phyloP scores from a whole-genome alignment of 345 rosid genomes.

The Kandelia obovata region DNA sequence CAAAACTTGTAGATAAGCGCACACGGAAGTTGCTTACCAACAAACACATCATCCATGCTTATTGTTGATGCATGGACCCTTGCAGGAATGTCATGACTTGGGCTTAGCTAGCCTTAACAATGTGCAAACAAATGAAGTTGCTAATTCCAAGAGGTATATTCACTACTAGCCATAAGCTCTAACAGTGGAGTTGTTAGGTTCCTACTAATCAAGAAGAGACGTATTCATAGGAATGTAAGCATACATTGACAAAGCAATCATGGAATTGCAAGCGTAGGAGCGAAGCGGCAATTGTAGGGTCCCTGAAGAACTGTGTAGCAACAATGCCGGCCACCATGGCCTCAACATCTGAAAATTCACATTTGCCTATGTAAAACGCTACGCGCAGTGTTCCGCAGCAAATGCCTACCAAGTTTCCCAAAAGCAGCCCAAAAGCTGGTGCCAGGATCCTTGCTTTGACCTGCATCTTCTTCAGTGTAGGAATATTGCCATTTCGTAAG shows the following conservation, averaged over 20 bases:
- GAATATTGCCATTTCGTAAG: no score
- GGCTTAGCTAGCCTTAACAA: no score
- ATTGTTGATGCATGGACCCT: background rate
- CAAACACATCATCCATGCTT: conserved; percentile 10
- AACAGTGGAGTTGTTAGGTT: no score
- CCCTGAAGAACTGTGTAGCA: conserved; percentile 15
- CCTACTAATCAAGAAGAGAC: no score
- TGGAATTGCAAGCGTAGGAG: conserved; percentile 44
- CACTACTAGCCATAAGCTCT: no score
- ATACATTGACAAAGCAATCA: conserved; percentile 41
- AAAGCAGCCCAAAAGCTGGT: conserved; percentile 7
- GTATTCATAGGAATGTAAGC: background rate
- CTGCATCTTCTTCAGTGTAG: conserved; percentile 14
- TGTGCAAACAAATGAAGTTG: background rate
- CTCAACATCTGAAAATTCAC: conserved; percentile 37
- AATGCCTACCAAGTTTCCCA: conserved; percentile 8
- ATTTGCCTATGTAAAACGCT: conserved; percentile 43
- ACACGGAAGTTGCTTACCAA: conserved; percentile 21
- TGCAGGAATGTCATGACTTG: background rate
- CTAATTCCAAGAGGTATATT: no score
- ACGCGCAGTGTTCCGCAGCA: conserved; percentile 20
- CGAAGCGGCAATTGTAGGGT: conserved; percentile 33
- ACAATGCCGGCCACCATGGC: conserved; percentile 32
- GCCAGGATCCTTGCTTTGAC: conserved; percentile 7
- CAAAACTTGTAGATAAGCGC: background rate